These are phyloP conservation scores for Akanthomyces lecanii DNA, from an alignment of 2,329 filamentous ascomycete species.

Conservation along the genomic window DNA sequence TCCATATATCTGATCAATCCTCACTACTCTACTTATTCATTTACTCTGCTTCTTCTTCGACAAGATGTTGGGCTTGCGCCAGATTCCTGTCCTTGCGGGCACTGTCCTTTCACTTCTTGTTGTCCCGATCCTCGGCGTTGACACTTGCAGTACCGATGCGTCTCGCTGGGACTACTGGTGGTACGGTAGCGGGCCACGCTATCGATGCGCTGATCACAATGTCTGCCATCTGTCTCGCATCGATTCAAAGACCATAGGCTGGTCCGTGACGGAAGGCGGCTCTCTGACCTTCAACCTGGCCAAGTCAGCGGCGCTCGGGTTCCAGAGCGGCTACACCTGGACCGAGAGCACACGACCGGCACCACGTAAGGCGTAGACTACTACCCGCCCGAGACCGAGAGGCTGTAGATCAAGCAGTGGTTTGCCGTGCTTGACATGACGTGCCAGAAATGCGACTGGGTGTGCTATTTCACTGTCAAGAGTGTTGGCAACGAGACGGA, in stretches of 20 bases:
- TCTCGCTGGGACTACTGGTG: constrained; percentile 4
- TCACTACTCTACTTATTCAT: background rate
- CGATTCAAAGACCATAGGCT: background rate
- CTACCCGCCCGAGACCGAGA: background rate
- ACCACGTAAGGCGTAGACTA: background rate
- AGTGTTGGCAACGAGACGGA: background rate
- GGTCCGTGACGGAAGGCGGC: background rate
- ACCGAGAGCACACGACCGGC: constrained; percentile 4
- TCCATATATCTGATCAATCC: background rate
- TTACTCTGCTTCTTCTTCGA: background rate
- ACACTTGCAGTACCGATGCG: background rate
- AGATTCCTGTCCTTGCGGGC: background rate
- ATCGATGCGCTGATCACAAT: background rate
- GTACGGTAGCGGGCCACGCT: background rate
- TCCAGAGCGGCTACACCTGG: constrained; percentile 2
- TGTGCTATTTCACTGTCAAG: background rate
- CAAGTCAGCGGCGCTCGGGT: background rate
- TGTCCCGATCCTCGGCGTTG: background rate
- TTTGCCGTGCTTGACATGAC: constrained; percentile 1
- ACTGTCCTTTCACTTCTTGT: background rate
- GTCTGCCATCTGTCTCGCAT: background rate
- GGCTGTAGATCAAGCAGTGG: constrained; percentile 4
- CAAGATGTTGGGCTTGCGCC: background rate
- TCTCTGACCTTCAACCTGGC: background rate
- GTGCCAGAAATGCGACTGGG: background rate